Evolutionary conservation across 2,329 filamentous ascomycete genomes (phyloP), one percentile per base, ranked within the genome.

Genomic region (Neofusicoccum umdonicola): DNA sequence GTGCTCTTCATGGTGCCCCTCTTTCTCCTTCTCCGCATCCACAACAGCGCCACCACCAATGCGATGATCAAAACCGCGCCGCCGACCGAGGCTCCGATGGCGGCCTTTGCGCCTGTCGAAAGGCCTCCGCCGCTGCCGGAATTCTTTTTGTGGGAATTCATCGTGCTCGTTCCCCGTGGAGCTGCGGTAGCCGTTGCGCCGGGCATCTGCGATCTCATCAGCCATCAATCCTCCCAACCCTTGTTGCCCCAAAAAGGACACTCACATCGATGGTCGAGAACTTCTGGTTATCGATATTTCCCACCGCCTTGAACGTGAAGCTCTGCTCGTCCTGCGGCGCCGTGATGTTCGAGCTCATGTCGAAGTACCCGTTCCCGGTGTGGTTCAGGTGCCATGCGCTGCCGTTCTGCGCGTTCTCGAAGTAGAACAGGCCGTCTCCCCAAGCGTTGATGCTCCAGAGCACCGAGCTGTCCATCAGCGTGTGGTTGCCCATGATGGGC

Each of bases 381-480:
- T 39, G 39, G 4, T 61, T 50, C 42, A 66, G 6, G 45, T 66
- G 65, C 52, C 47, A 64, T 1, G 17, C 17, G 8, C 61, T 64
- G 6, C 65, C 62, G 22, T 66, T 66, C 47, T 42, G 45, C 11
- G 52, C 52, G 19, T 66, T 66, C 48, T 57, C 52, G 11, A 66
- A 47, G 44, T 44, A 66, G 17, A 61, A 66, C 15, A 62, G 34
- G 13, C 65, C 45, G 15, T 66, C 62, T 9, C 34, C 39, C 61
- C 65, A 66, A 1, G 39, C 27, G 12, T 22, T 47, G n/a, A 66
- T 42, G 22, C 22, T 35, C 65, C 65, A 66, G 34, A 61, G 41
- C 65, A 64, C 62, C 7, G 52, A 52, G 12, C 7, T 8, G 27
- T 66, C 62, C 27, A 27, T 27, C 5, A 62, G 7, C 6, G 19